Percentiles rank a stretch among this genome's conserved stretches.
These are phyloP conservation scores for Haplosporangium gracile DNA, from an alignment of 192 early-diverging fungal species.

Conservation along the genomic window DNA sequence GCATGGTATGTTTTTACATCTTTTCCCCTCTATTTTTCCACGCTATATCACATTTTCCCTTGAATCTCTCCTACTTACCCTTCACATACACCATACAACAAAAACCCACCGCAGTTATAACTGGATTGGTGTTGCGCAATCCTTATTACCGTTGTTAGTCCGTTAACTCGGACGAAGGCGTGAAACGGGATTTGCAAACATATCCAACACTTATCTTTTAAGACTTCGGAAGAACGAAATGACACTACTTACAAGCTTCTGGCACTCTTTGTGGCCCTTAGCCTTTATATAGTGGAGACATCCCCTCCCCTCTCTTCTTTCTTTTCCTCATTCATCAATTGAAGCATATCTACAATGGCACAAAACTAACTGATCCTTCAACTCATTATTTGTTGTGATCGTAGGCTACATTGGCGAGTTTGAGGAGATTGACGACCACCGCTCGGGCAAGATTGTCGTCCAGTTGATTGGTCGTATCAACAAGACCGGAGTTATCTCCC, in stretches of 20 bases:
- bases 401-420: slow-evolving; percentile 99
- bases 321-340: slow-evolving; percentile 1
- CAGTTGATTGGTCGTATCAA: slow-evolving; percentile 97
- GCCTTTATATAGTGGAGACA: slow-evolving; percentile 58
- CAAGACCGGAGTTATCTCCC: slow-evolving; percentile 99
- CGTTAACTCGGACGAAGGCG: neutral
- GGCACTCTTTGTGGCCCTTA: slow-evolving; percentile 51
- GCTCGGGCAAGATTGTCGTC: slow-evolving; percentile 96
- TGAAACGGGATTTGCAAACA: slow-evolving; percentile 12
- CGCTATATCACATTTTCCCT: neutral
- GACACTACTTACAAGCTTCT: slow-evolving; percentile 67
- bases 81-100: neutral
- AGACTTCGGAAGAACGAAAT: slow-evolving; percentile 74
- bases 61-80: neutral
- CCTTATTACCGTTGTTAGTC: slow-evolving; percentile 17
- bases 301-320: neutral
- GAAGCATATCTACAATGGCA: neutral
- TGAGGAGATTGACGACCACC: slow-evolving; percentile 98
- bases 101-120: slow-evolving; percentile 74
- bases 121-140: slow-evolving; percentile 72
- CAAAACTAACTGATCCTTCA: neutral
- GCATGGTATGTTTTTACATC: slow-evolving; percentile 78
- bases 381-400: neutral
- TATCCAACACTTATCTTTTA: slow-evolving; percentile 76
- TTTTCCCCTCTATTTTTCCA: neutral